Evolutionary conservation across 495 filamentous ascomycete species (phyloP), one percentile per base, ranked within the genome.

Genomic region (Penicillium egyptiacum): DNA sequence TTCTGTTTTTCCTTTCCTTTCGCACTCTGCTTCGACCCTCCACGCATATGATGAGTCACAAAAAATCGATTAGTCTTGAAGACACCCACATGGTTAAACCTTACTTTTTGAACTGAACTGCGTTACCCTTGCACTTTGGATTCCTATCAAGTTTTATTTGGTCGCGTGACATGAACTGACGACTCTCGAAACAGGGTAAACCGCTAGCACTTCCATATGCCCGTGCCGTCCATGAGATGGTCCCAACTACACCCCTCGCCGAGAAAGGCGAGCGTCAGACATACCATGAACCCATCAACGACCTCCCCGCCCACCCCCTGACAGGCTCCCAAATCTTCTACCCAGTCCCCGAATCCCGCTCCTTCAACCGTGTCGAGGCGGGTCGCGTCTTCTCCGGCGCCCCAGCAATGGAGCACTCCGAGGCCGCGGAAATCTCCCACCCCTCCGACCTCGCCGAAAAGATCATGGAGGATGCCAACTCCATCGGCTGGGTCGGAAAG

Each of bases 11-110:
- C 26, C 20, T 46, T 39, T 31, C 14, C 22, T 46, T 47, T 40
- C 37, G 50, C 25, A 53, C 44, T n/a, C 10, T 41, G 30, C 55
- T 56, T 59, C 61, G 17, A 54, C 52, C 50, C 55, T 41, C 52
- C 41, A 54, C 64, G 60, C 66, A 56, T 65, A 86, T 87, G 87
- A 87, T 86, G 88, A 90, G 79, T 69, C 60, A 83, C 55, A 83
- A 85, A 86, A 79, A 81, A 78, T 79, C 92, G 93, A 97, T 98
- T 96, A 96, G 93, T 97, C 93, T 97, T 93, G 80, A 97, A 96
- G 93, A 97, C 91, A 84, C 72, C 69, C 57, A 69, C 62, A 56
- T 91, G 88, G 84, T 90, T 90, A 91, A 74, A 85, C 80, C 79
- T 69, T 72, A 59, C 60, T 61, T 62, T 64, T 66, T 48, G 42